Evolutionary conservation across 2,329 filamentous ascomycete species (phyloP).

Genomic region (Botrytis elliptica): DNA sequence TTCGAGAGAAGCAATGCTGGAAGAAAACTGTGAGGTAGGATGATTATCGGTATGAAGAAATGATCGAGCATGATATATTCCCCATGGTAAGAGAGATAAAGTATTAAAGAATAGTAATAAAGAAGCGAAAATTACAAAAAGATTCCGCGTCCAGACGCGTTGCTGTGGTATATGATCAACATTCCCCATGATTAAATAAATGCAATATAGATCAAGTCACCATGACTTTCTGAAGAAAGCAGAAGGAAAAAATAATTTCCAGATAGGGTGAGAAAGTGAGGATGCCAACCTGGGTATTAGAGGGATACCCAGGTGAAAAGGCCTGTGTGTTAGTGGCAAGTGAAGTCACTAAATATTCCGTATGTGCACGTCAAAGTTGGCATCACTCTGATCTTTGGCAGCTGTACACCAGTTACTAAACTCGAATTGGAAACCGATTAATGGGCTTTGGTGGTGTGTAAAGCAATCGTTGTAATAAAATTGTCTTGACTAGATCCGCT

Average conservation of each 20-base stretch:
- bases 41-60: neutral
- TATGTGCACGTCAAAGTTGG: neutral
- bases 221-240: neutral
- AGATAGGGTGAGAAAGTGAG: neutral
- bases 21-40: neutral
- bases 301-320: neutral
- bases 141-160: slow-evolving; percentile 19
- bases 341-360: neutral
- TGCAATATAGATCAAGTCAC: neutral
- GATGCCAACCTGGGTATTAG: neutral
- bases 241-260: neutral
- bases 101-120: slow-evolving; percentile 19
- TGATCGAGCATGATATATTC: slow-evolving; percentile 6
- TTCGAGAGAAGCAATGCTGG: slow-evolving; percentile 1
- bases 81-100: slow-evolving; percentile 13
- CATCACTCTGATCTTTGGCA: neutral
- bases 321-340: neutral
- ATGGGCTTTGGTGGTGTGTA: neutral
- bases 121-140: slow-evolving; percentile 17
- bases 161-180: slow-evolving; percentile 17
- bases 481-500: neutral
- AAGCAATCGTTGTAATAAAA: neutral
- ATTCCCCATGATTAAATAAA: slow-evolving; percentile 16
- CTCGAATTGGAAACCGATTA: neutral
- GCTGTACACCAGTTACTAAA: neutral